phyloP scores from a whole-genome alignment of 371 early-diverging fungal species.

The Rhizopus microsporus region DNA sequence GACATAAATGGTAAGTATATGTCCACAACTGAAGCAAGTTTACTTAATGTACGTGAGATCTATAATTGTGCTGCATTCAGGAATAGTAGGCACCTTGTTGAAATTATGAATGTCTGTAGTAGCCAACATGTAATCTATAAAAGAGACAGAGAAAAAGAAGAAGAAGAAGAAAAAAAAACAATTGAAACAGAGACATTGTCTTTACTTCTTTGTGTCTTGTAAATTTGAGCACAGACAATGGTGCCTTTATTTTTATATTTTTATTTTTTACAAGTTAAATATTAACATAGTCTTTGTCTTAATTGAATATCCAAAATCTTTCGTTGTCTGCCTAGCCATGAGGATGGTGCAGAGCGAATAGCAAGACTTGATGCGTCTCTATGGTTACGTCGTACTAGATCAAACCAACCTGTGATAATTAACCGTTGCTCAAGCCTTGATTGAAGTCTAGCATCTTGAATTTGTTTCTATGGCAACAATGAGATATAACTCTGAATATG shows the following conservation, averaged over 20 bases:
- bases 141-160: background rate
- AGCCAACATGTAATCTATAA: background rate
- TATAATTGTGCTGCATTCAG: constrained; percentile 27
- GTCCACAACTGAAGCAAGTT: background rate
- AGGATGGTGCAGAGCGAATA: constrained; percentile 60
- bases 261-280: too few relatives aligned
- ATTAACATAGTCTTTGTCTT: constrained; percentile 51
- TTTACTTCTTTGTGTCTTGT: background rate
- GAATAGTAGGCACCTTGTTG: constrained; percentile 13
- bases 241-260: too few relatives aligned
- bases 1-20: background rate
- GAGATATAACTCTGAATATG: constrained; percentile 15
- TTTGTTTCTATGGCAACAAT: constrained; percentile 57
- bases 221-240: too few relatives aligned
- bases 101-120: background rate
- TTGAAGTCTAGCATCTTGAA: constrained; percentile 63
- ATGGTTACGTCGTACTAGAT: constrained; percentile 58
- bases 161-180: constrained; percentile 1
- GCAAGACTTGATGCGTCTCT: constrained; percentile 54
- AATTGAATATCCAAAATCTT: constrained; percentile 60
- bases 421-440: constrained; percentile 71
- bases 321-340: constrained; percentile 79
- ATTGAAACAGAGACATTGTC: too few relatives aligned
- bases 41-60: constrained; percentile 20
- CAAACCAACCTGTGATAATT: constrained; percentile 80